Base-by-base conservation (phyloP, 768 basidiomycete genomes). In the Heimioporus sp. region DNA sequence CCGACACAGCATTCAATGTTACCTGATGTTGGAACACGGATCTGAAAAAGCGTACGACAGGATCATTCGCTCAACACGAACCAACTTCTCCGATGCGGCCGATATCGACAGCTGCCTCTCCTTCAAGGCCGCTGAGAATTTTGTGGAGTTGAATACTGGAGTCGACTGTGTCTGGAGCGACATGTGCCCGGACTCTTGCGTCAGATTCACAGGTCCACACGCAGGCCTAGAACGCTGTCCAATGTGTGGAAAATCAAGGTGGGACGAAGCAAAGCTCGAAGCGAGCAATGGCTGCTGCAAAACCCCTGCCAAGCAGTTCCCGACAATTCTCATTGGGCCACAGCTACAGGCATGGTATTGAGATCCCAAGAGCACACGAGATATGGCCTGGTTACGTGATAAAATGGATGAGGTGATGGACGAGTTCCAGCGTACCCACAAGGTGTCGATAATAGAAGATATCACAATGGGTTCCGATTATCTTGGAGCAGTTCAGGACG, bases 111-210 rank as follows among this genome's bases (percentile, higher is more conserved):
- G 11, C 7, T 38, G 37, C n/a, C 37, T 38, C 11, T 7, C 9
- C 9, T 38, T 38, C 19, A 19, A 10, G 16, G 37, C 37, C 2
- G 15, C 19, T 3, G 37, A 38, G 15, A 19, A 15, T 7, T 19
- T 38, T 19, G 19, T 38, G 24, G 24, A 24, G 24, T 24, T 5
- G 5, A 24, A 48, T 16, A 54, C 52, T 1, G 73, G 79, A 0
- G 59, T 80, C 9, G 52, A 66, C 10, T 52, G 72, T 0, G 43
- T 78, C 1, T 10, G 45, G 0, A 46, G 68, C 7, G 67, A 79
- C 49, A 80, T 79, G 75, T 80, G 77, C 38, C 53, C 64, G 0
- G 68, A 76, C 8, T 65, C 68, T 0, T 80, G 78, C 51, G 31
- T 67, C 17, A 72, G 71, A 0, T 80, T 65, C 47, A 75, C 71